Evolutionary conservation across 345 rosid genomes (phyloP).

Genomic region (Angophora floribunda): DNA sequence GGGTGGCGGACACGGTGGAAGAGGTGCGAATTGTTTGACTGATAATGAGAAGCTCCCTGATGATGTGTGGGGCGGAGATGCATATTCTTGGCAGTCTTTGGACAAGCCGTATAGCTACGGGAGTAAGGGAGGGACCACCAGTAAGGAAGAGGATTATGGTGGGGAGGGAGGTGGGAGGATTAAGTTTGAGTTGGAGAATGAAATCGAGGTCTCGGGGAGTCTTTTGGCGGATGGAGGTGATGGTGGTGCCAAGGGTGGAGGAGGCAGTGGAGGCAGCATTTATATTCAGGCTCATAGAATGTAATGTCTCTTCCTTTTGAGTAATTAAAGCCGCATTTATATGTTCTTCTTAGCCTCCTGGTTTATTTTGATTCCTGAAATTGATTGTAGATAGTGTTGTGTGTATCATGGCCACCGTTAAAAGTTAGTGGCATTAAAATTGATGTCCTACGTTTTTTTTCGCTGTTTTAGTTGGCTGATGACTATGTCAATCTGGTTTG

Average conservation of each 20-base stretch:
- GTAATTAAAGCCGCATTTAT: not conserved
- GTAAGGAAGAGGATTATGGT: constrained; percentile 46
- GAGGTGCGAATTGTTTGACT: constrained; percentile 56
- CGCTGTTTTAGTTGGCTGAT: not conserved
- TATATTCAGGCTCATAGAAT: constrained; percentile 45
- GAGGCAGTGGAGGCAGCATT: constrained; percentile 74
- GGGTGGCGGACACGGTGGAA: constrained; percentile 66
- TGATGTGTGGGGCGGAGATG: constrained; percentile 74
- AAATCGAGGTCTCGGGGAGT: constrained; percentile 32
- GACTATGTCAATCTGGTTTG: not conserved
- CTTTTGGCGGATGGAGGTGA: constrained; percentile 50
- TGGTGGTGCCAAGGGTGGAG: constrained; percentile 54
- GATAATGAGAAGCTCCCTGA: constrained; percentile 55
- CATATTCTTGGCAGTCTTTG: constrained; percentile 59
- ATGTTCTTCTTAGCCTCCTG: not conserved
- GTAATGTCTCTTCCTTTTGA: constrained; percentile 13
- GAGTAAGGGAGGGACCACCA: constrained; percentile 64
- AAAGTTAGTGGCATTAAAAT: not conserved
- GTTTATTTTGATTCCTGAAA: not conserved
- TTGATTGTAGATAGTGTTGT: not conserved
- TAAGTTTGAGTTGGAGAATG: constrained; percentile 15
- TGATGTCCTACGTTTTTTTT: not conserved
- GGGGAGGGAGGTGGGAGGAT: constrained; percentile 71
- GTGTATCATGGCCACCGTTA: not conserved
- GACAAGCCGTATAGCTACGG: constrained; percentile 64